phyloP scores from a whole-genome alignment of 345 rosid genomes.

The Citrus reticulata region DNA sequence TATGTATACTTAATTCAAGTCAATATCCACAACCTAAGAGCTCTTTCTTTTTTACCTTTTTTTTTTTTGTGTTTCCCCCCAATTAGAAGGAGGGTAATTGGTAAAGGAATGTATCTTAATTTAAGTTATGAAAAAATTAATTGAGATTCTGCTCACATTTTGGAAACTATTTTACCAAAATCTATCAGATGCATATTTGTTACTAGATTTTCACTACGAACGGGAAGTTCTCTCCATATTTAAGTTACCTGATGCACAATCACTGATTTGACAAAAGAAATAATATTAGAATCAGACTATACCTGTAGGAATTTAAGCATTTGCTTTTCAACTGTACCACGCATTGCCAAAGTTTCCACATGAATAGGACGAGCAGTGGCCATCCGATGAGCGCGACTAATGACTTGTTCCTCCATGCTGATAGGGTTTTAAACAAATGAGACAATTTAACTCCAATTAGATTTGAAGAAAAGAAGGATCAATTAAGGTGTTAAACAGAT shows the following conservation, averaged over 20 bases:
- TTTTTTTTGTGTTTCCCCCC: no score
- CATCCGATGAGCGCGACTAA: constrained; percentile 93
- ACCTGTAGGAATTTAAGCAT: constrained; percentile 87
- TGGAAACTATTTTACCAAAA: not conserved
- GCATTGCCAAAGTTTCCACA: constrained; percentile 86
- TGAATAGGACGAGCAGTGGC: constrained; percentile 83
- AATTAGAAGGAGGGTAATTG: not conserved
- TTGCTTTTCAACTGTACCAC: constrained; percentile 85
- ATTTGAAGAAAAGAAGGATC: not conserved
- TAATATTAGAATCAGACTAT: not conserved
- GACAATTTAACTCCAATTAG: not conserved
- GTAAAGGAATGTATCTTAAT: not conserved
- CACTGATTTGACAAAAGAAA: not conserved
- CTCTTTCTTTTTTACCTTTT: not conserved
- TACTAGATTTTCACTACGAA: not conserved
- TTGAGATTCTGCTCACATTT: not conserved
- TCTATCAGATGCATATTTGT: not conserved
- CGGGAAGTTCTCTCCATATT: not conserved
- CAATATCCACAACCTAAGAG: not conserved
- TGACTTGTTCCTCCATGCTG: constrained; percentile 96
- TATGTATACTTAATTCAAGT: not conserved
- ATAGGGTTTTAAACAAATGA: constrained; percentile 8
- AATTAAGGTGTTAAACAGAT: not conserved
- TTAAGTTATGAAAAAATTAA: not conserved
- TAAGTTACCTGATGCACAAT: not conserved